Conservation (phyloP, 2,329 filamentous ascomycete species). For the Colletotrichum tanaceti region DNA sequence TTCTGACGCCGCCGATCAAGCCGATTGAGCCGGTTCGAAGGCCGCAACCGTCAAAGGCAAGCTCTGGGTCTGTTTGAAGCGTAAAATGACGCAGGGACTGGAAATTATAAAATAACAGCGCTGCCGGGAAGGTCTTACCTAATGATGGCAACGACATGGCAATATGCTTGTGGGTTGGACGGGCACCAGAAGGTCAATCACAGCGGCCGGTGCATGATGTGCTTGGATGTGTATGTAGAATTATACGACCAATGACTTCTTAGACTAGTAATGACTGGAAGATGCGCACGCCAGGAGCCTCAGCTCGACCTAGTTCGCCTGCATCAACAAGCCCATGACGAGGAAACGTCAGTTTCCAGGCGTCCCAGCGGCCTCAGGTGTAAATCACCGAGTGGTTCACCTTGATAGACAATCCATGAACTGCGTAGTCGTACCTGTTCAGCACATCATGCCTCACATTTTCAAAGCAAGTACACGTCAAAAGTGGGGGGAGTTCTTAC, state of each 20-base stretch:
- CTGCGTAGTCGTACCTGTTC: not conserved
- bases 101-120: not conserved
- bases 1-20: slow-evolving; percentile 72
- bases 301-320: not conserved
- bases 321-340: not conserved
- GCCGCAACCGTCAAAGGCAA: slow-evolving; percentile 24
- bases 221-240: slow-evolving; percentile 6
- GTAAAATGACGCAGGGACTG: not conserved
- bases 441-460: not conserved
- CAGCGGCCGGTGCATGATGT: not conserved
- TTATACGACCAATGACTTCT: slow-evolving; percentile 10
- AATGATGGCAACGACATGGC: too few relatives aligned
- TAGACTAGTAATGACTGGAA: slow-evolving; percentile 27
- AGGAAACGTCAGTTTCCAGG: not conserved
- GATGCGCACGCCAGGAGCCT: not conserved
- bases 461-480: not conserved
- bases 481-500: too few relatives aligned
- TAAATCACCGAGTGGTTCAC: too few relatives aligned
- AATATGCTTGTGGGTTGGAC: not conserved
- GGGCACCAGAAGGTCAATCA: not conserved
- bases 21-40: slow-evolving; percentile 49
- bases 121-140: not conserved
- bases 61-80: slow-evolving; percentile 3
- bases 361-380: not conserved
- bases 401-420: not conserved